Evolutionary conservation across 495 filamentous ascomycete species (phyloP).

Genomic region (Aspergillus biplanus): DNA sequence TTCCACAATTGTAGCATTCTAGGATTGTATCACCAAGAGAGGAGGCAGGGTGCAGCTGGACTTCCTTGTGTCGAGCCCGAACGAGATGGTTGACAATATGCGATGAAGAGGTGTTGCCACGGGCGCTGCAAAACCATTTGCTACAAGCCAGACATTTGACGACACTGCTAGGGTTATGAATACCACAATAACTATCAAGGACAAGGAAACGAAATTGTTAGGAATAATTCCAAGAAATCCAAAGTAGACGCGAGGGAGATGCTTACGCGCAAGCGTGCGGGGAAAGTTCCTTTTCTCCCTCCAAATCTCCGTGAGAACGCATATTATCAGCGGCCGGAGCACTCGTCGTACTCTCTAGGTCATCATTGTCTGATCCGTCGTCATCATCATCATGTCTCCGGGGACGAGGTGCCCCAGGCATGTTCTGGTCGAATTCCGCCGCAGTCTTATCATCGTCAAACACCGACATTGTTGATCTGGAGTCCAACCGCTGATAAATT

Average conservation of each 20-base stretch:
- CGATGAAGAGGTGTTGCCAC: conserved; percentile 93
- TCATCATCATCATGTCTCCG: conserved; percentile 83
- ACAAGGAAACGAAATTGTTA: conserved; percentile 23
- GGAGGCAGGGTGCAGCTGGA: conserved; percentile 92
- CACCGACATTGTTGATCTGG: conserved; percentile 67
- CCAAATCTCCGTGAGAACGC: conserved; percentile 63
- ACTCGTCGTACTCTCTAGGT: conserved; percentile 89
- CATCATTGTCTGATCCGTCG: conserved; percentile 83
- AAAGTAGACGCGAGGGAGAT: not conserved
- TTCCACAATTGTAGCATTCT: conserved; percentile 99
- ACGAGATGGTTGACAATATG: conserved; percentile 99
- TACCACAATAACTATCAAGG: conserved; percentile 83
- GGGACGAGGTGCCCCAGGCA: conserved; percentile 63
- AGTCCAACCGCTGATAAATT: conserved; percentile 51
- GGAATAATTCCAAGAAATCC: conserved; percentile 2
- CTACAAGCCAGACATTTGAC: conserved; percentile 94
- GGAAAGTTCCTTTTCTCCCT: conserved; percentile 92
- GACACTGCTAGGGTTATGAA: conserved; percentile 92
- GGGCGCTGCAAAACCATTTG: conserved; percentile 99
- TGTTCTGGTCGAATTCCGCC: conserved; percentile 74
- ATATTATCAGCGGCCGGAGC: conserved; percentile 74
- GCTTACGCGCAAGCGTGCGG: conserved; percentile 96
- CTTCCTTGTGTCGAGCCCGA: conserved; percentile 96
- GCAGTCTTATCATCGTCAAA: conserved; percentile 68
- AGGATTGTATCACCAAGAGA: conserved; percentile 96